Base-by-base conservation (phyloP, 768 basidiomycete species). In the Leccinellum rugosiceps region DNA sequence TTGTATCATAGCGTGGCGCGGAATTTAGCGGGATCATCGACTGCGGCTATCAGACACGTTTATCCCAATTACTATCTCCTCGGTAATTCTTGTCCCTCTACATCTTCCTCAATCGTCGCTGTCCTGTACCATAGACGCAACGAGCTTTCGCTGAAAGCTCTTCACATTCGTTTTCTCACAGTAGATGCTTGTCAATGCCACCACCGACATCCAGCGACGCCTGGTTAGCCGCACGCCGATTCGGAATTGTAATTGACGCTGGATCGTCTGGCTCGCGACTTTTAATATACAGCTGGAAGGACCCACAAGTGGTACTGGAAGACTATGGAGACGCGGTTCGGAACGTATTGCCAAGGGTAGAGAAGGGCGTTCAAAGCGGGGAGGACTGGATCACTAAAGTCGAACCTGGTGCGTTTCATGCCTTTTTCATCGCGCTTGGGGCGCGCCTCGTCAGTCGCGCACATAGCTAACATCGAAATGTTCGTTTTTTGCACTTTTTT, bases 191-290 rank as follows among this genome's bases (percentile, higher is more conserved):
- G 68, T 70, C 68, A 65, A 92, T 94, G 92, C 87, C 90, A 46
- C 88, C 92, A 50, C 86, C 88, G 58, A 83, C 80, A 57, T 82
- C 76, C 53, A 78, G 78, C 63, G 84, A 92, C 69, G 74, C 86
- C 59, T 94, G 92, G 92, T 81, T 90, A 55, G 75, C 81, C 58
- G 85, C 84, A 55, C 86, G 93, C 63, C 85, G 87, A 65, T 96
- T 93, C 74, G 94, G 92, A 58, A 83, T 98, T 58, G 94, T 98
- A 60, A 92, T 99, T 73, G 97, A 99, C 78, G 97, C 97, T 69
- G 97, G 97, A 59, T 97, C 94, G 71, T 98, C 94, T 23, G 97
- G 97, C 28, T 98, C 96, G 5, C 79, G 97, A 53, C 77, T 98
- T 34, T 41, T 41, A 41, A 93, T 98, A 64, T 98, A 99, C 76